Percentiles rank a stretch among this genome's conserved stretches.
These are phyloP conservation scores for Cryptococcus sp. DNA, from an alignment of 1,284 basidiomycete genomes.

Conservation along the genomic window DNA sequence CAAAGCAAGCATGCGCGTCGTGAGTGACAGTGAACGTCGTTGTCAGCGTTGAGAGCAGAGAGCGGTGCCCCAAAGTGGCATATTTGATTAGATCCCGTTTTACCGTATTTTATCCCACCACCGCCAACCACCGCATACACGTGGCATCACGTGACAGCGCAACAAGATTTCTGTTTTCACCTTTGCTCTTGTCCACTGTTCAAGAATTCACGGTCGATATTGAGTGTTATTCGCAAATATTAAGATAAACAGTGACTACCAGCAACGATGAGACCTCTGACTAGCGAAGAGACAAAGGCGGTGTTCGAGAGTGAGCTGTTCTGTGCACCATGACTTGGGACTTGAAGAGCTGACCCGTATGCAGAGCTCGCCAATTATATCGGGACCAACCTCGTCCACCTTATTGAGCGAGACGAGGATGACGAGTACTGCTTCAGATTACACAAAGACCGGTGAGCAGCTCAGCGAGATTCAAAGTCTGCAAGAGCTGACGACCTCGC, in stretches of 20 bases:
- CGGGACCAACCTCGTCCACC: slow-evolving; percentile 56
- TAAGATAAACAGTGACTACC: slow-evolving; percentile 1
- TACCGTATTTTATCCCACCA: slow-evolving; percentile 13
- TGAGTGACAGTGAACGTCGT: not conserved
- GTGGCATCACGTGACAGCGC: no score
- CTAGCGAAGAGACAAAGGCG: slow-evolving; percentile 56
- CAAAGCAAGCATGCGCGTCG: not conserved
- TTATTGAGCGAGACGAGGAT: slow-evolving; percentile 55
- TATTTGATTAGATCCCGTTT: slow-evolving; percentile 15
- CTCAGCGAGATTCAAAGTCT: not conserved
- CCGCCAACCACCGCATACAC: no score
- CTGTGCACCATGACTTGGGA: not conserved
- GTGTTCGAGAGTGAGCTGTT: slow-evolving; percentile 54
- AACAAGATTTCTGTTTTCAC: no score
- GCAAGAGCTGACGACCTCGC: no score
- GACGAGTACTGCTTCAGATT: slow-evolving; percentile 78
- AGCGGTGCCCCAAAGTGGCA: not conserved
- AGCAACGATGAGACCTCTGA: slow-evolving; percentile 52
- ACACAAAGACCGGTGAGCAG: slow-evolving; percentile 71
- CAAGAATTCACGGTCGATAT: not conserved
- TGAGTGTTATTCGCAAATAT: not conserved
- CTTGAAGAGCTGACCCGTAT: not conserved
- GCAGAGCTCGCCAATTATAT: slow-evolving; percentile 56
- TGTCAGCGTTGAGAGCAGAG: slow-evolving; percentile 1
- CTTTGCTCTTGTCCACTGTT: slow-evolving; percentile 1